Percentiles rank a stretch among this genome's conserved stretches.
Conservation (phyloP, 805 yeast species). For the Suhomyces vadensis region DNA sequence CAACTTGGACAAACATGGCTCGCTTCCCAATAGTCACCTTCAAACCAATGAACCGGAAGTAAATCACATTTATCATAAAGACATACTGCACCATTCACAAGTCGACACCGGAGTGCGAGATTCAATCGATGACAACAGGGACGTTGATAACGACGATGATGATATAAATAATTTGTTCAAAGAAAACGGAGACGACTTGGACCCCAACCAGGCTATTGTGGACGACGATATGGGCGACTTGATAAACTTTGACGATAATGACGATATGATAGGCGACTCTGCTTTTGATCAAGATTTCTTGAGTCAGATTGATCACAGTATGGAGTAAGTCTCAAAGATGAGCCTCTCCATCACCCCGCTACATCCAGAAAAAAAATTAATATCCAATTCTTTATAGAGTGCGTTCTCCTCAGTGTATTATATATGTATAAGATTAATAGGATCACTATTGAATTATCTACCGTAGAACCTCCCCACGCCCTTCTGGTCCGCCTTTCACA, state of each 20-base stretch:
- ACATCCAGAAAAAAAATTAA: background rate
- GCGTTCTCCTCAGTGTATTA: background rate
- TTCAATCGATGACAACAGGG: background rate
- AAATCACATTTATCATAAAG: background rate
- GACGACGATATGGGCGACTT: slow-evolving; percentile 37
- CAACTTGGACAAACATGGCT: background rate
- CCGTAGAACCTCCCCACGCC: too few relatives aligned
- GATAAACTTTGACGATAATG: slow-evolving; percentile 34
- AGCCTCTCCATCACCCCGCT: too few relatives aligned
- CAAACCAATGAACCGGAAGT: background rate
- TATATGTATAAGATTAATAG: slow-evolving; percentile 3
- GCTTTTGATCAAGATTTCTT: slow-evolving; percentile 38
- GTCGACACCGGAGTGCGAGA: slow-evolving; percentile 1
- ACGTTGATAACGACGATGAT: slow-evolving; percentile 8
- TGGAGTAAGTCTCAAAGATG: slow-evolving; percentile 6
- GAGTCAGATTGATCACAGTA: slow-evolving; percentile 14
- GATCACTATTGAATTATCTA: background rate
- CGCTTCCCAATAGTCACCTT: background rate
- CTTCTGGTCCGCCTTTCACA: too few relatives aligned
- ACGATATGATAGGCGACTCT: slow-evolving; percentile 26
- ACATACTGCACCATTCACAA: background rate
- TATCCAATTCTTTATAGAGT: background rate
- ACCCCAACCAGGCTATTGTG: slow-evolving; percentile 14
- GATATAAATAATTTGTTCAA: slow-evolving; percentile 24
- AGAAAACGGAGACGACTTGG: slow-evolving; percentile 13